Evolutionary conservation across 176 grass and related monocot genomes (phyloP).

Genomic region (Guadua angustifolia): DNA sequence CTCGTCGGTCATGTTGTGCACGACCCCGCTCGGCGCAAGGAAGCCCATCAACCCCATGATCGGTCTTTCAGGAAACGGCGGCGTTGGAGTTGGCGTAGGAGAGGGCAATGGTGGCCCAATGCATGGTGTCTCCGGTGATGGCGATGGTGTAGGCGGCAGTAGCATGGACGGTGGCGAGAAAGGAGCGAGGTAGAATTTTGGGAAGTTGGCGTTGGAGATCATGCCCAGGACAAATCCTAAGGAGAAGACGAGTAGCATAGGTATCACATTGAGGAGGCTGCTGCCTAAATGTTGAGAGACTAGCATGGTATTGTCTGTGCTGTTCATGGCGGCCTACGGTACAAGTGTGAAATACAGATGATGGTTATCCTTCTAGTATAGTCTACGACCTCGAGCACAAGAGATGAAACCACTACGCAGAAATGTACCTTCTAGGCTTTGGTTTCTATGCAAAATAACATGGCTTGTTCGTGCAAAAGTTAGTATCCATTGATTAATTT

Average conservation of each 20-base stretch:
- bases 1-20: slow-evolving; percentile 66
- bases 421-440: background rate
- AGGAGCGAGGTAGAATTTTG: slow-evolving; percentile 3
- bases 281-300: background rate
- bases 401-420: background rate
- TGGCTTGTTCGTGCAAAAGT: slow-evolving; percentile 32
- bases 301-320: background rate
- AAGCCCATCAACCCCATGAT: background rate
- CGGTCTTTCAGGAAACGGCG: background rate
- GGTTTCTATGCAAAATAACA: background rate
- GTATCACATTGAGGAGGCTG: background rate
- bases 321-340: background rate
- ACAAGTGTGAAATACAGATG: background rate
- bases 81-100: background rate
- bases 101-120: background rate
- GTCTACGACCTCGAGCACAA: background rate
- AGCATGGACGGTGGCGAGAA: background rate
- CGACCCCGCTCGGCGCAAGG: background rate
- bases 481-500: background rate
- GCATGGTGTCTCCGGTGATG: background rate
- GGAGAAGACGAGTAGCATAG: slow-evolving; percentile 39
- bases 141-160: background rate
- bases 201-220: slow-evolving; percentile 45
- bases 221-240: slow-evolving; percentile 56
- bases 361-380: too few species aligned